Conservation (phyloP, 2,329 filamentous ascomycete genomes). For the Hypoxylon sp. region DNA sequence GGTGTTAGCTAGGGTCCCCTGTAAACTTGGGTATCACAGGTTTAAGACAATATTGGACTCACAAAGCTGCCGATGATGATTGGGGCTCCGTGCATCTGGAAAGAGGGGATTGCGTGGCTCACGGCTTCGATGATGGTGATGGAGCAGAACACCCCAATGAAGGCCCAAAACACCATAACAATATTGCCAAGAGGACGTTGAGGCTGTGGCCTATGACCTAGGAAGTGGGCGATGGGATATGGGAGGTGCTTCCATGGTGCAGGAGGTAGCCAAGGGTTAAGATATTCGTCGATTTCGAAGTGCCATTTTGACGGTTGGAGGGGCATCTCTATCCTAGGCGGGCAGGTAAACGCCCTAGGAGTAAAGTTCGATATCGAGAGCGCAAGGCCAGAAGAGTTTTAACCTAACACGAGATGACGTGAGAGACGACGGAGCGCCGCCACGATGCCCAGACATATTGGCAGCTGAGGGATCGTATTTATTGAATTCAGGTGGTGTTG, state of each 20-base stretch:
- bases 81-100: conserved; percentile 65
- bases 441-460: conserved; percentile 17
- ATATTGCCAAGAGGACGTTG: conserved; percentile 68
- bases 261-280: conserved; percentile 79
- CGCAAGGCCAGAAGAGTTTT: conserved; percentile 1
- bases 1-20: conserved; percentile 11
- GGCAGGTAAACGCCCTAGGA: conserved; percentile 12
- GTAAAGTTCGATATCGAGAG: conserved; percentile 20
- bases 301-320: conserved; percentile 58
- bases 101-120: conserved; percentile 67
- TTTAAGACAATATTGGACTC: conserved; percentile 54
- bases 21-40: background rate
- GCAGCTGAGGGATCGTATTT: conserved; percentile 28
- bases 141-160: conserved; percentile 74
- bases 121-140: conserved; percentile 72
- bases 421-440: conserved; percentile 8
- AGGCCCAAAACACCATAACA: conserved; percentile 72
- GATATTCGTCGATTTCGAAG: conserved; percentile 82
- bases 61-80: conserved; percentile 80
- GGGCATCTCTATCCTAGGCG: conserved; percentile 31
- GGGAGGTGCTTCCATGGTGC: conserved; percentile 77
- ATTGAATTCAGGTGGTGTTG: conserved; percentile 5
- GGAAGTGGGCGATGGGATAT: conserved; percentile 74
- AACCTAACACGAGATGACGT: conserved; percentile 7
- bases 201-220: conserved; percentile 71